These are phyloP conservation scores for Roridomyces roridus DNA, from an alignment of 768 basidiomycete species.

Conservation along the genomic window DNA sequence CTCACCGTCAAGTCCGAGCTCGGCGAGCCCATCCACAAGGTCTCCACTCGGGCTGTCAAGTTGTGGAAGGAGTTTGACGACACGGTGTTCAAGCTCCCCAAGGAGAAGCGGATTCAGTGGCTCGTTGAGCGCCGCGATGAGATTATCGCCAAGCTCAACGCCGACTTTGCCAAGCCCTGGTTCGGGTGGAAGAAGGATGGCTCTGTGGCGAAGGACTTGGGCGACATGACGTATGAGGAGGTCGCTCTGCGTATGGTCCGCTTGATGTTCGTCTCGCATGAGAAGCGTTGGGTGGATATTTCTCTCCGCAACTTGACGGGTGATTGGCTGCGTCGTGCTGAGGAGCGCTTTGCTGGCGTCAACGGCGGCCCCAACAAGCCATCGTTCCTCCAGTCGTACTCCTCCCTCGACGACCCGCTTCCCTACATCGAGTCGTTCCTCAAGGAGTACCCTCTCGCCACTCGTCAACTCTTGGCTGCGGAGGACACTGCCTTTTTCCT, in stretches of 20 bases:
- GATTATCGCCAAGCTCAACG: constrained; percentile 90
- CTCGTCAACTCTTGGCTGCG: constrained; percentile 84
- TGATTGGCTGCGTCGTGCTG: constrained; percentile 95
- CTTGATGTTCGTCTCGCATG: constrained; percentile 92
- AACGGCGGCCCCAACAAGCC: constrained; percentile 78
- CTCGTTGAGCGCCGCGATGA: constrained; percentile 86
- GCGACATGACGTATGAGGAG: constrained; percentile 99
- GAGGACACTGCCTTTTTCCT: constrained; percentile 97
- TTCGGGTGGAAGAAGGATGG: constrained; percentile 97
- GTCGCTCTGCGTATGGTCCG: constrained; percentile 89
- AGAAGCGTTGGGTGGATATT: constrained; percentile 92
- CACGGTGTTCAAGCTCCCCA: constrained; percentile 92
- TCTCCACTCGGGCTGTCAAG: constrained; percentile 95
- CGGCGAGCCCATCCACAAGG: constrained; percentile 99
- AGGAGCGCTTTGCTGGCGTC: constrained; percentile 93
- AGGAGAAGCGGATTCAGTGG: constrained; percentile 95
- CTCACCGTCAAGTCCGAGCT: constrained; percentile 97
- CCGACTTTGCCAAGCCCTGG: constrained; percentile 96
- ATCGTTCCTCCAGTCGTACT: constrained; percentile 86
- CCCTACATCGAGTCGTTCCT: constrained; percentile 85
- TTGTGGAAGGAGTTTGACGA: constrained; percentile 99
- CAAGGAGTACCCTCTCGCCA: constrained; percentile 80
- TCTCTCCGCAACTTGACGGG: constrained; percentile 93
- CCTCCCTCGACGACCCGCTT: constrained; percentile 80
- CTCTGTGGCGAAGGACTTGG: constrained; percentile 79